Evolutionary conservation across 1,284 basidiomycete species (phyloP).

Genomic region (Singerocomus inundabilis): DNA sequence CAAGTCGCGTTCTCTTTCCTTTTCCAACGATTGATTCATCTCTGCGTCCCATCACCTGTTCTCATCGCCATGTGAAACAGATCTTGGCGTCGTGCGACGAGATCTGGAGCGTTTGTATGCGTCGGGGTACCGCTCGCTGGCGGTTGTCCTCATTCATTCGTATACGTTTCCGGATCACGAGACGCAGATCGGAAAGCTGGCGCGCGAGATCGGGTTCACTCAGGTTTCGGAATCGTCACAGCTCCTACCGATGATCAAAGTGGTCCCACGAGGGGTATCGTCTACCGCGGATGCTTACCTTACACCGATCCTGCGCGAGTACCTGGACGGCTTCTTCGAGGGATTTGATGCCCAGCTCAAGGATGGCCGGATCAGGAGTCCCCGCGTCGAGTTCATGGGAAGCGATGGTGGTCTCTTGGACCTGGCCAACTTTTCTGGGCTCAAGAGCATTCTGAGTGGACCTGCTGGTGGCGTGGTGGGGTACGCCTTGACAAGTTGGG

Average conservation of each 20-base stretch:
- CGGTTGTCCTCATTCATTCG: conserved; percentile 88
- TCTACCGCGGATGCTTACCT: conserved; percentile 96
- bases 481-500: conserved; percentile 71
- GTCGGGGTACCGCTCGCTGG: conserved; percentile 79
- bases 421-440: conserved; percentile 68
- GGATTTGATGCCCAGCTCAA: conserved; percentile 80
- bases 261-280: conserved; percentile 90
- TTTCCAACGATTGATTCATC: no score
- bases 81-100: conserved; percentile 46
- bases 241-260: conserved; percentile 92
- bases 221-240: conserved; percentile 89
- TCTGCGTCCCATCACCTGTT: no score
- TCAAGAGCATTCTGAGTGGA: conserved; percentile 75
- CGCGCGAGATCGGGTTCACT: conserved; percentile 77
- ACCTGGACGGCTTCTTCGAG: conserved; percentile 90
- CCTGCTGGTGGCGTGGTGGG: conserved; percentile 81
- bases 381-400: conserved; percentile 73
- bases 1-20: no score
- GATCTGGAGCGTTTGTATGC: conserved; percentile 72
- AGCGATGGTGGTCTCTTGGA: conserved; percentile 76
- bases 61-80: conserved; percentile 33
- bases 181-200: conserved; percentile 67
- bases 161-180: conserved; percentile 91
- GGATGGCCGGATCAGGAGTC: conserved; percentile 31
- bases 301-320: conserved; percentile 83